Percentiles rank a stretch among this genome's conserved stretches.
Evolutionary conservation across 2,329 filamentous ascomycete species (phyloP).

Genomic region (Leptographium galeiforme): DNA sequence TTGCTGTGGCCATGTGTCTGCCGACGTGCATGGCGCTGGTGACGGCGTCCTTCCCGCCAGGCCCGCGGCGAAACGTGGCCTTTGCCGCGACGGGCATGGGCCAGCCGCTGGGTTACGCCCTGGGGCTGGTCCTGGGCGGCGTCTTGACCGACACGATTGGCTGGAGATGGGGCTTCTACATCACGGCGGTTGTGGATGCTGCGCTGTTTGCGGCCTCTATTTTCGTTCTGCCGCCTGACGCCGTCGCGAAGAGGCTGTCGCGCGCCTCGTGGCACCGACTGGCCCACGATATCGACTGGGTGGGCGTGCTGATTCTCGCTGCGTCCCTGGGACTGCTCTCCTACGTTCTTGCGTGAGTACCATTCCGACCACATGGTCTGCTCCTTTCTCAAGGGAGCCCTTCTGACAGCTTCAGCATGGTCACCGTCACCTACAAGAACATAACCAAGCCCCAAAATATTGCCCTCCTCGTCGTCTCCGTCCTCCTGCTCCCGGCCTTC

Average conservation of each 20-base stretch:
- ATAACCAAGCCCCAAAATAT: slow-evolving; percentile 25
- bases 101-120: slow-evolving; percentile 31
- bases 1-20: slow-evolving; percentile 24
- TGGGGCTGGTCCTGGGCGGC: slow-evolving; percentile 35
- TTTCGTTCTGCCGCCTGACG: slow-evolving; percentile 20
- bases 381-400: background rate
- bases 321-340: slow-evolving; percentile 32
- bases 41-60: slow-evolving; percentile 22
- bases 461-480: slow-evolving; percentile 26
- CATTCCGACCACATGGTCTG: background rate
- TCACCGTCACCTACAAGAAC: slow-evolving; percentile 12
- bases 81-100: slow-evolving; percentile 32
- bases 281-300: slow-evolving; percentile 36
- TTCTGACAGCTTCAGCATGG: background rate
- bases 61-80: slow-evolving; percentile 24
- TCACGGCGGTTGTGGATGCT: slow-evolving; percentile 23
- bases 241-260: background rate
- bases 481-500: slow-evolving; percentile 33
- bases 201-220: slow-evolving; percentile 22
- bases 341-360: slow-evolving; percentile 34
- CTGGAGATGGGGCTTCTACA: slow-evolving; percentile 33
- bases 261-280: slow-evolving; percentile 9
- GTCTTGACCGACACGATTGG: slow-evolving; percentile 32
- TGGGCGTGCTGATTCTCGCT: slow-evolving; percentile 32
- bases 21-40: slow-evolving; percentile 24